Percentiles rank a stretch among this genome's conserved stretches.
phyloP scores from a whole-genome alignment of 345 rosid genomes.

The Eucalyptus pumila region DNA sequence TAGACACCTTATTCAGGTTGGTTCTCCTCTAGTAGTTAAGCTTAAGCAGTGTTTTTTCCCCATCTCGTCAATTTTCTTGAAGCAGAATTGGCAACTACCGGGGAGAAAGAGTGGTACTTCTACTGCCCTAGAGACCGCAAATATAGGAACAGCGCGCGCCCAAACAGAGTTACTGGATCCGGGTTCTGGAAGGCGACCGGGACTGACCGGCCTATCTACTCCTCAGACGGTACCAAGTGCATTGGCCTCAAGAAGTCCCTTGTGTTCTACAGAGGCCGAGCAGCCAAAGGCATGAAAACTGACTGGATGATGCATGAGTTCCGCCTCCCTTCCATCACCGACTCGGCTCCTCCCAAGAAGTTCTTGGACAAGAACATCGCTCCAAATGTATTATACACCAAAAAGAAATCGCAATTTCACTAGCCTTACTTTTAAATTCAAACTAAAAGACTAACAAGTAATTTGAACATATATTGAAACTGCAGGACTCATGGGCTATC shows the following conservation, averaged over 20 bases:
- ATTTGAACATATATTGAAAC: not conserved
- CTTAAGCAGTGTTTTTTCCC: not conserved
- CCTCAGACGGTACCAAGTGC: slow-evolving; percentile 59
- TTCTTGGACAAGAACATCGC: slow-evolving; percentile 50
- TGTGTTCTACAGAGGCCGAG: slow-evolving; percentile 89
- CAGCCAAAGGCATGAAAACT: slow-evolving; percentile 84
- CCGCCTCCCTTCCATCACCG: slow-evolving; percentile 63
- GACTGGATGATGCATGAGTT: slow-evolving; percentile 99
- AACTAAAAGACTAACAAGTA: not conserved
- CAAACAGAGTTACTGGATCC: slow-evolving; percentile 86
- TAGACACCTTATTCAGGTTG: not conserved
- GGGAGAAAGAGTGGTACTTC: slow-evolving; percentile 95
- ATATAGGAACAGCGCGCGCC: slow-evolving; percentile 83
- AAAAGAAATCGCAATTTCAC: not conserved
- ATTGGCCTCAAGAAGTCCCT: slow-evolving; percentile 90
- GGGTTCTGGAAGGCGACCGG: slow-evolving; percentile 99
- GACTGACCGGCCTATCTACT: slow-evolving; percentile 91
- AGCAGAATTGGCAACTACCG: slow-evolving; percentile 55
- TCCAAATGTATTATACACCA: slow-evolving; percentile 26
- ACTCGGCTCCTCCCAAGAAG: slow-evolving; percentile 39
- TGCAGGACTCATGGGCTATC: slow-evolving; percentile 93
- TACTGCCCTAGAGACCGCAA: slow-evolving; percentile 91
- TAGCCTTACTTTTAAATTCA: not conserved
- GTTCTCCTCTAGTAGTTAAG: not conserved
- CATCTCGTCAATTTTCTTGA: not conserved